These are phyloP conservation scores for Globisporangium orthogonon DNA, from an alignment of 352 stramenopile species.

Conservation along the genomic window DNA sequence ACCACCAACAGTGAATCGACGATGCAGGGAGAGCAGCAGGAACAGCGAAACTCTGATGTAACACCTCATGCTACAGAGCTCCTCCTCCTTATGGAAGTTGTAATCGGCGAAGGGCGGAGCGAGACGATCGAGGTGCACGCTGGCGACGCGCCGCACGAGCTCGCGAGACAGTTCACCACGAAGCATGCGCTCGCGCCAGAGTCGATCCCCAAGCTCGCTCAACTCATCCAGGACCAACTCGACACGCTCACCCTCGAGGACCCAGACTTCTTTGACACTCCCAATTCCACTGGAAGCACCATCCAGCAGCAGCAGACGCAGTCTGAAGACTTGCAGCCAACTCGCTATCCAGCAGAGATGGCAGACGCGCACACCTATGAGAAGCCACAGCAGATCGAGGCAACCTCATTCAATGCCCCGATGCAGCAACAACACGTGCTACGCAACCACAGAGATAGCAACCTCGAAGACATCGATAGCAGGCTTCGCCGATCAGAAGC, in stretches of 20 bases:
- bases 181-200: slow-evolving; percentile 44
- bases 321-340: no score
- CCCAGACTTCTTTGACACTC: background rate
- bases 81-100: slow-evolving; percentile 68
- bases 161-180: slow-evolving; percentile 44
- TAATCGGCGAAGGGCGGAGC: slow-evolving; percentile 59
- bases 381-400: background rate
- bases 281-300: background rate
- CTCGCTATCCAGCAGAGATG: background rate
- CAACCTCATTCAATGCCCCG: no score
- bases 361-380: background rate
- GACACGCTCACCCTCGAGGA: slow-evolving; percentile 21
- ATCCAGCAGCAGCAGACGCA: background rate
- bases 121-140: slow-evolving; percentile 68
- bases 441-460: background rate
- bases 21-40: background rate
- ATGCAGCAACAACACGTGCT: background rate
- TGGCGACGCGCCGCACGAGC: slow-evolving; percentile 32
- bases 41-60: background rate
- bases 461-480: background rate
- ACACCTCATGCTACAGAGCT: slow-evolving; percentile 25
- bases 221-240: slow-evolving; percentile 58
- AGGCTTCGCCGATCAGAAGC: background rate
- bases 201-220: slow-evolving; percentile 39
- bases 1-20: background rate